These are phyloP conservation scores for Excoecaria cochinchinensis DNA, from an alignment of 345 rosid species.

Conservation along the genomic window DNA sequence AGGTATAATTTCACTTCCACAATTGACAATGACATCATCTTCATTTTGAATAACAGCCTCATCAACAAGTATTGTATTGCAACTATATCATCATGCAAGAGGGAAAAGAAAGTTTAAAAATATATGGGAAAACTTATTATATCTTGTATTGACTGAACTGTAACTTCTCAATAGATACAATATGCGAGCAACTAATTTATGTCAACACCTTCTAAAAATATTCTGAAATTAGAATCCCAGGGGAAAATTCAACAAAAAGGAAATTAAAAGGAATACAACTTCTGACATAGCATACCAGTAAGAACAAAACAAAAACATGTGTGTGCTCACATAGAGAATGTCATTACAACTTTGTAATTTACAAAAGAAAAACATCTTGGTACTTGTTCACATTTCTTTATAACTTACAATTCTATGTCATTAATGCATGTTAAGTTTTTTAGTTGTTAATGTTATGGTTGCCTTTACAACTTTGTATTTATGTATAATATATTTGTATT, in stretches of 20 bases:
- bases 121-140: neutral
- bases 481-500: no score
- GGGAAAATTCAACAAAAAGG: neutral
- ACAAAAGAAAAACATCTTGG: no score
- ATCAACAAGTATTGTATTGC: slow-evolving; percentile 59
- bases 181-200: neutral
- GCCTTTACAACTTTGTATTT: no score
- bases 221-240: neutral
- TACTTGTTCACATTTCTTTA: no score
- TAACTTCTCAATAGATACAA: neutral
- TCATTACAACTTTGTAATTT: no score
- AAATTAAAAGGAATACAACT: neutral
- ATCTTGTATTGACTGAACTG: neutral
- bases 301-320: neutral
- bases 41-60: slow-evolving; percentile 43
- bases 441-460: no score
- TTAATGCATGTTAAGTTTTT: no score
- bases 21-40: slow-evolving; percentile 45
- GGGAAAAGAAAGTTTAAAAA: no score
- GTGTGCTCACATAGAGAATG: neutral
- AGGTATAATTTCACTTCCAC: slow-evolving; percentile 68
- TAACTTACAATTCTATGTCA: no score
- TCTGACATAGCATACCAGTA: neutral
- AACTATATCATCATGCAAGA: slow-evolving; percentile 38
- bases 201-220: neutral